Percentiles rank a stretch among this genome's conserved stretches.
These are phyloP conservation scores for Turritis glabra DNA, from an alignment of 345 rosid genomes.

Conservation along the genomic window DNA sequence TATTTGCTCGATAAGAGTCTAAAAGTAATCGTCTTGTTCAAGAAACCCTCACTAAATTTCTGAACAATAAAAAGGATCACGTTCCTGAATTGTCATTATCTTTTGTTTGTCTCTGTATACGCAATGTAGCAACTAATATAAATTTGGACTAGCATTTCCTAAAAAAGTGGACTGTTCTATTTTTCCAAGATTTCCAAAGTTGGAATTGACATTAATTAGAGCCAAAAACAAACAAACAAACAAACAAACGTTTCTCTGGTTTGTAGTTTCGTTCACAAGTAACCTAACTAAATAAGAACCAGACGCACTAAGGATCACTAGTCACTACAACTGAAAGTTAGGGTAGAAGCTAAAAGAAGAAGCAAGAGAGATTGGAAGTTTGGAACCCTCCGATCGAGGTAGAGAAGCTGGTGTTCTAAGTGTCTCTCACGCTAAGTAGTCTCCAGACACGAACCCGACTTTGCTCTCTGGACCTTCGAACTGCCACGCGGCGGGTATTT, in stretches of 20 bases:
- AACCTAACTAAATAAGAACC: constrained; percentile 19
- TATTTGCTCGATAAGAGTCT: no score
- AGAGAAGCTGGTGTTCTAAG: not conserved
- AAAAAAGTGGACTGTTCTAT: not conserved
- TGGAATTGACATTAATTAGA: constrained; percentile 5
- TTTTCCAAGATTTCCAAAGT: not conserved
- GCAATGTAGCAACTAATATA: not conserved
- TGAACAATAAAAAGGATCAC: not conserved
- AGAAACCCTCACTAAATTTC: not conserved
- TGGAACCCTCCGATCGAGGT: not conserved
- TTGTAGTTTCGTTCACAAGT: constrained; percentile 23
- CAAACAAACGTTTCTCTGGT: constrained; percentile 7
- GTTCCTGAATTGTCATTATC: not conserved
- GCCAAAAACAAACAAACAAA: not conserved
- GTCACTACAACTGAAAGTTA: constrained; percentile 14
- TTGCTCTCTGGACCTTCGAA: constrained; percentile 30
- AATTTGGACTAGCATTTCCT: constrained; percentile 7
- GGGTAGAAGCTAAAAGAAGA: not conserved
- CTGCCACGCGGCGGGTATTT: constrained; percentile 28
- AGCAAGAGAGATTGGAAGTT: not conserved
- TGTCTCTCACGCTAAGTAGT: constrained; percentile 26
- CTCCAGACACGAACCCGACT: constrained; percentile 39
- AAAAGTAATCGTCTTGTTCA: no score
- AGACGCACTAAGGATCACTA: not conserved
- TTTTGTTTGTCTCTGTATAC: not conserved